Evolutionary conservation across 2,329 filamentous ascomycete genomes (phyloP), one percentile per base, ranked within the genome.

Genomic region (Talaromyces sp.): DNA sequence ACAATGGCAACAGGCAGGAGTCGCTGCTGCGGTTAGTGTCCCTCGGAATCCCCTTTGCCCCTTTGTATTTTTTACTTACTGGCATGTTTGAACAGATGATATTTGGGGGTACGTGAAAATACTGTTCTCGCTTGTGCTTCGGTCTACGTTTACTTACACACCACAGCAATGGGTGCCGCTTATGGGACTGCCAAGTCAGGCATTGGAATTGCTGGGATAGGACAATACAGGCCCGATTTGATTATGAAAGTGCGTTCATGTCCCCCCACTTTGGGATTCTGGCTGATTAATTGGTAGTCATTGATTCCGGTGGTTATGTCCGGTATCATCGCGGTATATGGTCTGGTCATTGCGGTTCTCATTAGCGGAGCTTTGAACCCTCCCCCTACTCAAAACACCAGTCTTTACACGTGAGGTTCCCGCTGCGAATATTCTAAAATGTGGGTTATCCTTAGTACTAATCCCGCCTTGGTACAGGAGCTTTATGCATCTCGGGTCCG

Each of bases 281-380:
- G 36, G 60, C 68, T 73, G 62, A 73, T 64, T 9, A 30, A n/a
- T 23, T 31, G 34, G 58, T 65, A 82, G 79, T 82, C 79, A 36
- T 72, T 82, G 53, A 81, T 82, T 58, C 80, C 80, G 33, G 80
- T 82, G 59, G 79, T 99, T 82, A 99, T 99, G 95, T 96, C 95
- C 70, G 95, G 95, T 86, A 99, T 99, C 75, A 92, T 99, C 72
- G 95, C 95, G 62, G 95, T 99, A 68, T 99, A 99, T 81, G 91
- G 93, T 57, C 90, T 99, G 69, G 95, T 99, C 72, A 93, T 99
- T 69, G 90, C 94, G 18, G 95, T 99, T 72, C 86, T 99, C 68
- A 99, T 99, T 75, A 91, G 92, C 61, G 89, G 92, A 77, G 92
- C 96, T 76, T 87, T 98, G 75, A 85, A 83, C 56, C 90, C 92